These are phyloP conservation scores for Camellia granthamiana DNA, from an alignment of 148 eudicot genomes.

Conservation along the genomic window DNA sequence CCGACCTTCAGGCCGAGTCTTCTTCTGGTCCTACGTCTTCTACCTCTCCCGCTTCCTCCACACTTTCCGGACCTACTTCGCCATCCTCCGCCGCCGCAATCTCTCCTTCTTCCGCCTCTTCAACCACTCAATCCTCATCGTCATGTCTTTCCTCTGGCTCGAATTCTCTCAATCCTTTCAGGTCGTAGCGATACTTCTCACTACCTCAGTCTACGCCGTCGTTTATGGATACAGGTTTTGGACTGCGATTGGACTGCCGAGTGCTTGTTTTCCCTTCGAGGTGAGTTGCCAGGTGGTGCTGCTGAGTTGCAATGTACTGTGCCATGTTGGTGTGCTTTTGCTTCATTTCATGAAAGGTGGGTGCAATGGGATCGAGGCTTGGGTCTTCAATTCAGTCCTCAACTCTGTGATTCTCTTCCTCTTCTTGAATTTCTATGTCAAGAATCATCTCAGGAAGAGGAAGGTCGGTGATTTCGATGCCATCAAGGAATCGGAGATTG, in stretches of 20 bases:
- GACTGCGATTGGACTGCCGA: constrained; percentile 63
- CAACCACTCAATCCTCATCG: constrained; percentile 55
- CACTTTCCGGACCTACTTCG: constrained; percentile 43
- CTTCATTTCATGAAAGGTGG: constrained; percentile 71
- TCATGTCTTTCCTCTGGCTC: constrained; percentile 78
- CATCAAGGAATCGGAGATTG: neutral
- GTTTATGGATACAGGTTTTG: constrained; percentile 87
- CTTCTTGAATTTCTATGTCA: constrained; percentile 60
- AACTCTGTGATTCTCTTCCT: constrained; percentile 63
- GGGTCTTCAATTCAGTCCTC: constrained; percentile 68
- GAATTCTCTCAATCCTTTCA: constrained; percentile 87
- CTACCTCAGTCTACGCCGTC: constrained; percentile 49
- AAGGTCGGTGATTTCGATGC: neutral
- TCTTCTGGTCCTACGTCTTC: constrained; percentile 88
- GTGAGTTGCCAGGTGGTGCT: constrained; percentile 58
- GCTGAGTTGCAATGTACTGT: constrained; percentile 49
- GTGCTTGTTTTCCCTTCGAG: constrained; percentile 72
- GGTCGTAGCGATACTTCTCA: constrained; percentile 55
- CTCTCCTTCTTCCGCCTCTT: constrained; percentile 48
- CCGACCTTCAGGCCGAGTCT: constrained; percentile 83
- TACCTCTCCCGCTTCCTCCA: constrained; percentile 80
- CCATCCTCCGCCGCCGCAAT: constrained; percentile 36
- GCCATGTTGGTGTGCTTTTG: constrained; percentile 64
- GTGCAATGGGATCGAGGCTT: constrained; percentile 87
- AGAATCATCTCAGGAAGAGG: constrained; percentile 29